Percentiles rank a stretch among this genome's conserved stretches.
These are phyloP conservation scores for Podospora didyma DNA, from an alignment of 495 filamentous ascomycete genomes.

Conservation along the genomic window DNA sequence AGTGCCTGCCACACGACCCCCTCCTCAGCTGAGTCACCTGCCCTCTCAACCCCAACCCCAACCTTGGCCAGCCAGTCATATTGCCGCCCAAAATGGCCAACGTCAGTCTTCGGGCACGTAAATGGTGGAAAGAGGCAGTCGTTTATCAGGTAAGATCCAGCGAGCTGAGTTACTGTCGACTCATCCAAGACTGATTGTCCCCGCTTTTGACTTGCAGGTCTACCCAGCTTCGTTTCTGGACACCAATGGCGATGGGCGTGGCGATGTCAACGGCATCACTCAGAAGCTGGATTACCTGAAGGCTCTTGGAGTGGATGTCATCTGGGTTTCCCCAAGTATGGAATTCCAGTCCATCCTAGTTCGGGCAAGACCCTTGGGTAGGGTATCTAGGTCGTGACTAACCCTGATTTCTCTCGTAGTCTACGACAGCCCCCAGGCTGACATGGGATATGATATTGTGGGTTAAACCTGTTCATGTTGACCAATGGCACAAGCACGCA, in stretches of 20 bases:
- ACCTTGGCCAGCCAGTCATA: too few species aligned
- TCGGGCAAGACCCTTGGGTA: too few species aligned
- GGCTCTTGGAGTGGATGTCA: slow-evolving; percentile 2
- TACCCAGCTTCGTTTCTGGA: slow-evolving; percentile 4
- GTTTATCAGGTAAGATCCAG: slow-evolving; percentile 1
- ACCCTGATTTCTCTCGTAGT: background rate
- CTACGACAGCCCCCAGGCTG: slow-evolving; percentile 3
- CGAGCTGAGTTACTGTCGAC: background rate
- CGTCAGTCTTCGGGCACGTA: background rate
- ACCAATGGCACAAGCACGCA: background rate
- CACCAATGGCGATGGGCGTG: slow-evolving; percentile 8
- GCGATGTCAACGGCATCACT: slow-evolving; percentile 9
- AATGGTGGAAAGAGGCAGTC: slow-evolving; percentile 7
- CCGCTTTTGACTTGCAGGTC: background rate
- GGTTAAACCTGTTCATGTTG: background rate
- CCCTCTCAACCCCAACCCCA: too few species aligned
- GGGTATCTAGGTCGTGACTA: too few species aligned
- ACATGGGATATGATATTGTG: slow-evolving; percentile 7
- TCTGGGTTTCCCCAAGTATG: slow-evolving; percentile 4
- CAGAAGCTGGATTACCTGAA: slow-evolving; percentile 7
- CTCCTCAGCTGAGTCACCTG: too few species aligned
- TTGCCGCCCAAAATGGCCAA: background rate
- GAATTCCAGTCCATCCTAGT: too few species aligned
- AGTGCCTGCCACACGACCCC: too few species aligned
- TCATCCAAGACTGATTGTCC: too few species aligned